phyloP scores from a whole-genome alignment of 306 rosid genomes.

The Carpinus viminea region DNA sequence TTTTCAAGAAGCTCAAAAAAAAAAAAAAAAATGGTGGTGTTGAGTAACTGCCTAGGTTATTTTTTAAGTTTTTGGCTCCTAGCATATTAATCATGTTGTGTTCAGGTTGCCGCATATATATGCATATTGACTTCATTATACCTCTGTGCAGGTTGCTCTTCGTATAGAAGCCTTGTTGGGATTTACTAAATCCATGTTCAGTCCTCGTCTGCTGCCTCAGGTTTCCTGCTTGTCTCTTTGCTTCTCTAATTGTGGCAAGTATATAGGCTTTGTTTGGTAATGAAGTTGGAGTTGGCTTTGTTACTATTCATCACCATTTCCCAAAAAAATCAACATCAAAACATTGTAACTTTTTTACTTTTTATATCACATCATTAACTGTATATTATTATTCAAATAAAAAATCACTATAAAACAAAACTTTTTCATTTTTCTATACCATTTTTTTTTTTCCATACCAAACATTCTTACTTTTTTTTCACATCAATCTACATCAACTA shows the following conservation, averaged over 20 bases:
- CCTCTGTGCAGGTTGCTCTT: slow-evolving; percentile 57
- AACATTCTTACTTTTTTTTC: no score
- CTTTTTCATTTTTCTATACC: no score
- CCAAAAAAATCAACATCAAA: no score
- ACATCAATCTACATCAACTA: no score
- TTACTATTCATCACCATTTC: no score
- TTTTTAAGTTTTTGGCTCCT: background rate
- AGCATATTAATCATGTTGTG: background rate
- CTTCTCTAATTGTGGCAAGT: slow-evolving; percentile 5
- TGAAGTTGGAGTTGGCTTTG: no score
- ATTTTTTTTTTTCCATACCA: no score
- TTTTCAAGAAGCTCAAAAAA: background rate
- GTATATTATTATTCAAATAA: no score
- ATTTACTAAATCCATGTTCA: slow-evolving; percentile 57
- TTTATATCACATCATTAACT: no score
- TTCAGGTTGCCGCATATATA: background rate
- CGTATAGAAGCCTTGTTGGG: slow-evolving; percentile 70
- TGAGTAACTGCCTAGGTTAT: background rate
- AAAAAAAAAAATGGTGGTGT: background rate
- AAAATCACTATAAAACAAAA: no score
- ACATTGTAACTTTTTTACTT: no score
- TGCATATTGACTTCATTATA: background rate
- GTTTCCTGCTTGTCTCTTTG: slow-evolving; percentile 34
- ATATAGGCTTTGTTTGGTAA: no score
- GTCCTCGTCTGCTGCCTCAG: slow-evolving; percentile 77